Percentiles rank a stretch among this genome's conserved stretches.
phyloP scores from a whole-genome alignment of 768 basidiomycete genomes.

The Lentinus brumalis region DNA sequence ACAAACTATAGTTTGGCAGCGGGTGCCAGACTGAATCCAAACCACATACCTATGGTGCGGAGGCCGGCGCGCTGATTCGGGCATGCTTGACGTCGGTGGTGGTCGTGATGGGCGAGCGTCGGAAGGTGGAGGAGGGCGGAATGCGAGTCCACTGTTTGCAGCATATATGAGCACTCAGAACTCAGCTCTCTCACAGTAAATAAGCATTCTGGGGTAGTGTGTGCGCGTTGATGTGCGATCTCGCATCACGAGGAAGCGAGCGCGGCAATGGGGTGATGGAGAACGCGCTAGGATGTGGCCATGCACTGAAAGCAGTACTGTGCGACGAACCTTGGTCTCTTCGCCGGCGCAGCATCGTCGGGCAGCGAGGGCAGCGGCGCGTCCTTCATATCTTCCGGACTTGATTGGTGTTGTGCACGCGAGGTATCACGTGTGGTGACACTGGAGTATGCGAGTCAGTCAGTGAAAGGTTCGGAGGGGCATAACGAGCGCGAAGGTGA shows the following conservation, averaged over 20 bases:
- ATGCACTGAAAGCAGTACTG: neutral
- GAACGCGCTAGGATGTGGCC: neutral
- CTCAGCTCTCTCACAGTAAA: neutral
- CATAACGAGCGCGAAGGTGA: neutral
- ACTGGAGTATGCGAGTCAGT: neutral
- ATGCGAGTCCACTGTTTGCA: neutral
- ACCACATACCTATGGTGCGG: conserved; percentile 5
- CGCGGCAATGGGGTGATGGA: no score
- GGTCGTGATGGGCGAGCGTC: neutral
- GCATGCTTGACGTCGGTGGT: neutral
- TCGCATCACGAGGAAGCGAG: neutral
- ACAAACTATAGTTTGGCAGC: neutral
- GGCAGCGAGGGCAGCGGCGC: conserved; percentile 9
- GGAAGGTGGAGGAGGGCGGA: neutral
- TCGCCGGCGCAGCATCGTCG: neutral
- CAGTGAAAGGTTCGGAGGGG: neutral
- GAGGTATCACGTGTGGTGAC: neutral
- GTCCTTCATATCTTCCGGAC: conserved; percentile 5
- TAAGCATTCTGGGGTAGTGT: neutral
- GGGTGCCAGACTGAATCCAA: neutral
- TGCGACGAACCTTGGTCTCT: neutral
- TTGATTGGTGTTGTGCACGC: neutral
- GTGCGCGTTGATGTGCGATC: neutral
- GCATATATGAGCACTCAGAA: neutral
- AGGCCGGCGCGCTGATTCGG: neutral